Evolutionary conservation across 2,329 filamentous ascomycete species (phyloP).

Genomic region (Diplodia intermedia): DNA sequence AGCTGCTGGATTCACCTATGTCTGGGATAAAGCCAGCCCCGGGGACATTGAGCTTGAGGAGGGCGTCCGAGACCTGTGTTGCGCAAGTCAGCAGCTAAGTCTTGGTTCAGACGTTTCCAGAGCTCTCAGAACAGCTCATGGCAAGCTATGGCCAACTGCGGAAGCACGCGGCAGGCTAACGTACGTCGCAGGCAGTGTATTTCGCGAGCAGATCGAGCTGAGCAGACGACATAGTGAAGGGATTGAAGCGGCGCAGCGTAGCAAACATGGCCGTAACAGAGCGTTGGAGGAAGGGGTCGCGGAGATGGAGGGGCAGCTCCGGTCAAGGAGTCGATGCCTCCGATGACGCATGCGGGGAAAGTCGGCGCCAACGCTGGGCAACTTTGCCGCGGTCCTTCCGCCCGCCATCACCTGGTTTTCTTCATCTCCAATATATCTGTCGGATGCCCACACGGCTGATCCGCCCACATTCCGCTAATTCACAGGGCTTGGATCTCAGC

Average conservation of each 20-base stretch:
- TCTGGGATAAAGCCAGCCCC: constrained; percentile 72
- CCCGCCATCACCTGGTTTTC: not conserved
- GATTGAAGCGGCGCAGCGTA: constrained; percentile 12
- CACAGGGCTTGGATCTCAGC: not conserved
- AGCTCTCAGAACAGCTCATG: not conserved
- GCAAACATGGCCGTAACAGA: not conserved
- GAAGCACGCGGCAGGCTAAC: constrained; percentile 24
- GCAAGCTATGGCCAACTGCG: not conserved
- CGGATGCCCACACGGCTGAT: constrained; percentile 5
- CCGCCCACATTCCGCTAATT: not conserved
- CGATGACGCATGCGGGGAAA: constrained; percentile 31
- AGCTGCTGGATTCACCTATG: constrained; percentile 52
- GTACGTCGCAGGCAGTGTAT: constrained; percentile 45
- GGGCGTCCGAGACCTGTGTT: constrained; percentile 71
- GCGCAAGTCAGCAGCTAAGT: not conserved
- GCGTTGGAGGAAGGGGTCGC: not conserved
- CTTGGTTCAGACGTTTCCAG: too few species aligned
- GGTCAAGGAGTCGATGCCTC: constrained; percentile 8
- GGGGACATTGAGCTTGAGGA: constrained; percentile 71
- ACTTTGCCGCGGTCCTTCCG: constrained; percentile 24
- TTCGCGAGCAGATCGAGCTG: constrained; percentile 38
- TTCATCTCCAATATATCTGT: not conserved
- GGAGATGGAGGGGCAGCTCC: constrained; percentile 11
- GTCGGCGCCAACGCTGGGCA: constrained; percentile 21
- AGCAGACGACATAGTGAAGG: constrained; percentile 27